A percentile compares a stretch with the other conserved stretches of the same genome.
Conservation (phyloP, 2,329 filamentous ascomycete genomes). For the Passalora sequoiae region DNA sequence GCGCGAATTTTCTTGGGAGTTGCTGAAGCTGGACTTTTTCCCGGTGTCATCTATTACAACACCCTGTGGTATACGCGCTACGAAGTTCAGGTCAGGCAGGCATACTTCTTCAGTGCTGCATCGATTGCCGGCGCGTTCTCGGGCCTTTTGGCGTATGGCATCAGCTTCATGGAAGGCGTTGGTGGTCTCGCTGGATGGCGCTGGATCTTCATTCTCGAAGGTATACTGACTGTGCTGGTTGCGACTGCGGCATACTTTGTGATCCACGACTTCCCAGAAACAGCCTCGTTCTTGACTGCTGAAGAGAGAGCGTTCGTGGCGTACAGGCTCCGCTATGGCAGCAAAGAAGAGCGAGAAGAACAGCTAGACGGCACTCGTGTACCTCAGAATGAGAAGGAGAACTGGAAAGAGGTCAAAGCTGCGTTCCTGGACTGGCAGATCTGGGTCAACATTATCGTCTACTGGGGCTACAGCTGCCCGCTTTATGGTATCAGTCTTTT, state of each 20-base stretch:
- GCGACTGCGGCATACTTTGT: constrained; percentile 50
- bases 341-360: background rate
- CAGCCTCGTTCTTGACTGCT: constrained; percentile 44
- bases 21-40: constrained; percentile 24
- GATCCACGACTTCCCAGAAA: constrained; percentile 48
- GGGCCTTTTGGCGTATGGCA: constrained; percentile 48
- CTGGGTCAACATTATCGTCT: constrained; percentile 51
- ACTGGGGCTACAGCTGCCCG: constrained; percentile 35
- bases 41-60: constrained; percentile 37
- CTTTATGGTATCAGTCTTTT: constrained; percentile 39
- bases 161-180: constrained; percentile 36
- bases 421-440: constrained; percentile 48
- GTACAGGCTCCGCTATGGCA: constrained; percentile 17
- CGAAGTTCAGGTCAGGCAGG: constrained; percentile 35
- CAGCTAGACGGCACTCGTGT: constrained; percentile 12
- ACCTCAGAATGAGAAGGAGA: constrained; percentile 18
- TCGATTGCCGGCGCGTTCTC: constrained; percentile 48
- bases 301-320: constrained; percentile 19
- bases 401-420: constrained; percentile 41
- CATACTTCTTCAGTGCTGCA: constrained; percentile 22
- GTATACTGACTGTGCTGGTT: constrained; percentile 44
- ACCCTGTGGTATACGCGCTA: constrained; percentile 45
- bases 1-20: constrained; percentile 26
- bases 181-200: constrained; percentile 9
- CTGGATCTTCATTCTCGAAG: constrained; percentile 45